Evolutionary conservation across 2,329 filamentous ascomycete species (phyloP).

Genomic region (Colletotrichum agaves): DNA sequence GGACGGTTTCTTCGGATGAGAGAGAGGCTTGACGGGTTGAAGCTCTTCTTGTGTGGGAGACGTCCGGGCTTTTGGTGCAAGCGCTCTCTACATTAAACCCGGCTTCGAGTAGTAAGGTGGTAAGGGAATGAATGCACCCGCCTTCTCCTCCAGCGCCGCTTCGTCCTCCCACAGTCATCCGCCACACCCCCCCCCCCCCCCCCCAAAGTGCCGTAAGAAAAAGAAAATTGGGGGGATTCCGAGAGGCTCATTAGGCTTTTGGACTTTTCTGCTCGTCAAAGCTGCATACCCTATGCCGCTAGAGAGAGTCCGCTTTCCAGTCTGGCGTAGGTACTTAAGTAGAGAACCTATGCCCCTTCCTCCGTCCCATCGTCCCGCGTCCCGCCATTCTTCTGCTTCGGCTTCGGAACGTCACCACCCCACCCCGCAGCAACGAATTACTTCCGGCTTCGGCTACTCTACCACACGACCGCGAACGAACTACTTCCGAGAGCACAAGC

Average conservation of each 20-base stretch:
- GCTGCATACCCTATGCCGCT: slow-evolving; percentile 6
- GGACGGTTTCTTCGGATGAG: not conserved
- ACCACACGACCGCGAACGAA: not conserved
- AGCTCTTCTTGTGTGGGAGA: no score
- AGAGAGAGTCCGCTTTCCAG: not conserved
- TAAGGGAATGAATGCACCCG: no score
- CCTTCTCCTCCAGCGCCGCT: no score
- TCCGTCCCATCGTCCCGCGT: not conserved
- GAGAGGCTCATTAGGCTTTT: slow-evolving; percentile 5
- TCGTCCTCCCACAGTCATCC: not conserved
- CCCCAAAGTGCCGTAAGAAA: not conserved
- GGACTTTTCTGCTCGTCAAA: no score
- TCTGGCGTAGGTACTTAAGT: not conserved
- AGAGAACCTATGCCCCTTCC: not conserved
- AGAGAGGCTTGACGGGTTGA: not conserved
- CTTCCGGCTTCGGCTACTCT: slow-evolving; percentile 14
- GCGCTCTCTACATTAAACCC: no score
- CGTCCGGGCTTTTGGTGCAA: no score
- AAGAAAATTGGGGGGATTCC: not conserved
- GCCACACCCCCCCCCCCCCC: not conserved
- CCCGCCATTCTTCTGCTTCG: not conserved
- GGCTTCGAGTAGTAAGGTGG: no score
- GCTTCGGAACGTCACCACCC: slow-evolving; percentile 19
- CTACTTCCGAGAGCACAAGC: not conserved
- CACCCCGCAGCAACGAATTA: slow-evolving; percentile 8